Evolutionary conservation across 441 rosid species (phyloP), one percentile per base, ranked within the genome.

Genomic region (Populus hybrid): DNA sequence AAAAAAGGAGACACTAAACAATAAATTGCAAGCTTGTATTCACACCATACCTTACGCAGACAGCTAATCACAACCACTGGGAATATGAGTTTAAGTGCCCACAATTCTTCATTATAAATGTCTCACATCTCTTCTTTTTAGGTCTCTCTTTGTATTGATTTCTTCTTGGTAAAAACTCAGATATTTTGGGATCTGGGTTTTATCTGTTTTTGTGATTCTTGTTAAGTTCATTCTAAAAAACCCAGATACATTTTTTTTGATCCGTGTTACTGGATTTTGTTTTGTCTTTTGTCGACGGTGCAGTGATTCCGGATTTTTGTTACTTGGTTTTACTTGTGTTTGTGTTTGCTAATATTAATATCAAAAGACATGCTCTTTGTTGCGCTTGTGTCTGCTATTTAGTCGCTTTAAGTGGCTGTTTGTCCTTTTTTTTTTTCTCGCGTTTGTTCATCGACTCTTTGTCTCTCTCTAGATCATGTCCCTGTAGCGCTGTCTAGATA

Each of bases 181-280:
- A 59, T 40, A 20, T 79, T 85, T 82, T 80, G 82, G 86, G 87
- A 83, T 88, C 89, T 80, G 87, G 78, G 69, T 61, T 68, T 35
- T 42, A 28, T 28, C 29, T 28, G 29, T 28, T 28, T 28, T 28
- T 14, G 63, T 33, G 38, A 24, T 73, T 70, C 38, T 42, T 64
- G 21, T 24, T 53, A 18, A 61, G 35, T 38, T 33, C 74, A 69
- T 69, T 68, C 61, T 64, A 36, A 53, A 16, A 53, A 78, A 28
- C 29, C 29, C 29, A 28, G 71, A 29, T 64, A 61, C 53, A 36
- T 9, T 68, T n/a, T 74, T 28, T 28, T 28, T 28, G 3, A 28
- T 28, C 29, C 29, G 29, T 28, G 29, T 28, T 28, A 28, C 29
- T 2, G 29, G 29, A 3, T 28, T 28, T n/a, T 68, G n/a, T 10